Base-by-base conservation (phyloP, 148 eudicot genomes). In the Polygonum aviculare region DNA sequence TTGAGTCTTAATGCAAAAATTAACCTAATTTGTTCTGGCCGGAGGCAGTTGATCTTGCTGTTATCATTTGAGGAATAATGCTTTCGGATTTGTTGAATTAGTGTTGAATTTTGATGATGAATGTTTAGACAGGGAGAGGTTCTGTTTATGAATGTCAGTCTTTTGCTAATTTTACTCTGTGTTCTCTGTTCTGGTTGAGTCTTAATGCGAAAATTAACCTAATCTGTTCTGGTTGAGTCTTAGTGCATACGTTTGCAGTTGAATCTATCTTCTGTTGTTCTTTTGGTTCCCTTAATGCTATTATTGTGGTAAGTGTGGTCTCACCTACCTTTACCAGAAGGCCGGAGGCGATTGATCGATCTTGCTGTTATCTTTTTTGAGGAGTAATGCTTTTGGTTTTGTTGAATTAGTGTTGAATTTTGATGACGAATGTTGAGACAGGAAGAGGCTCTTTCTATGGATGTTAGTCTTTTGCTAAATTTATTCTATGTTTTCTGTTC, bases 251-350 rank as follows among this genome's bases (percentile, higher is more conserved):
- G 18, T 54, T 15, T 6, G 18, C 6, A 1, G 26, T 16, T 0
- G 6, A 16, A 16, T 54, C 19, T 5, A 54, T n/a, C 21, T 4
- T 16, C n/a, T 54, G 21, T 52, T 5, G 19, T 16, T 52, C 6
- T 3, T 52, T 52, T 51, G 18, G 18, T 51, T 51, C 57, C 19
- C 5, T 51, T 16, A 15, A 51, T 51, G 19, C 6, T 45, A 0
- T 40, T 4, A 40, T 40, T 40, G n/a, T n/a, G n/a, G n/a, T n/a
- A n/a, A n/a, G n/a, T n/a, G n/a, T n/a, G n/a, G n/a, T n/a, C n/a
- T n/a, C n/a, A n/a, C n/a, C n/a, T 69, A 69, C 14, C 14, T 69
- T 69, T 69, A 69, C 72, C 72, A 31, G 40, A 69, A 69, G 72
- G 44, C n/a, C n/a, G n/a, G n/a, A n/a, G n/a, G n/a, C n/a, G n/a